Conservation (phyloP, 495 filamentous ascomycete genomes). For the Elasticomyces elasticus region DNA sequence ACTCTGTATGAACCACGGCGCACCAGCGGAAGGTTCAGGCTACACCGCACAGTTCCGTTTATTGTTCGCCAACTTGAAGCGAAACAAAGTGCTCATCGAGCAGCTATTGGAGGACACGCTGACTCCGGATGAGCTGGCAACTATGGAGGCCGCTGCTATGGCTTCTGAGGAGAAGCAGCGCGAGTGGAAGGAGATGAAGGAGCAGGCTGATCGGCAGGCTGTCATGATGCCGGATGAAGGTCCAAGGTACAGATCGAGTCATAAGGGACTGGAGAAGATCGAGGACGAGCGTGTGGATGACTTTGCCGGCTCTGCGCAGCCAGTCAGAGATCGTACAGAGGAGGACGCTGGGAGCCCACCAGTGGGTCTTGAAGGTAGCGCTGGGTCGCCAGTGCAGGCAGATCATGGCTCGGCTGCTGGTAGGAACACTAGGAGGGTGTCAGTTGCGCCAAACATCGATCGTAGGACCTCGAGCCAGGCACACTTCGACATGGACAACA, state of each 20-base stretch:
- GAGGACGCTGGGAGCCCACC: conserved; percentile 8
- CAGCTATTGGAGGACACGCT: conserved; percentile 62
- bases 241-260: conserved; percentile 77
- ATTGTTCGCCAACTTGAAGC: conserved; percentile 73
- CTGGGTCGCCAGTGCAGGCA: conserved; percentile 1
- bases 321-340: conserved; percentile 17
- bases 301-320: conserved; percentile 8
- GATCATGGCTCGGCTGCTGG: not conserved
- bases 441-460: not conserved
- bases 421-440: not conserved
- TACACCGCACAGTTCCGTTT: conserved; percentile 53
- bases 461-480: conserved; percentile 5
- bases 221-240: conserved; percentile 65
- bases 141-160: conserved; percentile 81
- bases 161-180: conserved; percentile 81
- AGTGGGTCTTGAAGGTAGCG: not conserved
- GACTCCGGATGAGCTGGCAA: conserved; percentile 59
- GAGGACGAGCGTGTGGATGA: conserved; percentile 48
- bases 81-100: conserved; percentile 66
- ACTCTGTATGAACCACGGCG: conserved; percentile 47
- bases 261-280: conserved; percentile 89
- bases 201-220: conserved; percentile 77
- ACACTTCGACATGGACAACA: conserved; percentile 60
- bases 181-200: conserved; percentile 60
- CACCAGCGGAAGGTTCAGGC: conserved; percentile 39